Evolutionary conservation across 352 stramenopile species (phyloP).

Genomic region (Phytophthora pistaciae): DNA sequence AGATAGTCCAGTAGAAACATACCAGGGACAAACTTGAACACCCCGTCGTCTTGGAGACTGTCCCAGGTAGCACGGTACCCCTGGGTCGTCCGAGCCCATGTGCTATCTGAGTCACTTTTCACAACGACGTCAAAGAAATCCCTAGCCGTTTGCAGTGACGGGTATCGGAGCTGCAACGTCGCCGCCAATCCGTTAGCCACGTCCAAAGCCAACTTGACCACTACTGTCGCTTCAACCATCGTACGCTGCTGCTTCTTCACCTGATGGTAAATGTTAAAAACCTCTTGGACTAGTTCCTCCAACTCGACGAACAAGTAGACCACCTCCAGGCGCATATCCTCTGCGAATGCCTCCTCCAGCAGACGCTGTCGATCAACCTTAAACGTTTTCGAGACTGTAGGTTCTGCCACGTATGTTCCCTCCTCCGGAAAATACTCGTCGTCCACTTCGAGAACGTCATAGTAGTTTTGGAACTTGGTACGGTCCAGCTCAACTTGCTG

Average conservation of each 20-base stretch:
- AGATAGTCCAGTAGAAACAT: background rate
- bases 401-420: slow-evolving; percentile 1
- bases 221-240: slow-evolving; percentile 35
- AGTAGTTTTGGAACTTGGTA: slow-evolving; percentile 28
- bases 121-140: slow-evolving; percentile 14
- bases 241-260: slow-evolving; percentile 35
- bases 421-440: slow-evolving; percentile 25
- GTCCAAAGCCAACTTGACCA: slow-evolving; percentile 29
- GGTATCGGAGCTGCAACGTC: slow-evolving; percentile 28
- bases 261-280: slow-evolving; percentile 6
- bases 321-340: slow-evolving; percentile 1
- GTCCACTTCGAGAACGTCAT: slow-evolving; percentile 26
- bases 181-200: slow-evolving; percentile 10
- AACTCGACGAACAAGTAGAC: slow-evolving; percentile 1
- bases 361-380: background rate
- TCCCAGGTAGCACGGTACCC: background rate
- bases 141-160: slow-evolving; percentile 16
- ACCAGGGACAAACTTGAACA: background rate
- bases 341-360: background rate
- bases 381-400: background rate
- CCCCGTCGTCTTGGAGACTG: background rate
- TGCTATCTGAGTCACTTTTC: too few species aligned
- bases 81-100: background rate
- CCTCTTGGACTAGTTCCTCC: slow-evolving; percentile 2
- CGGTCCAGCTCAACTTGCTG: background rate